Base-by-base conservation (phyloP, 352 stramenopile genomes). In the Globisporangium sylvaticum region DNA sequence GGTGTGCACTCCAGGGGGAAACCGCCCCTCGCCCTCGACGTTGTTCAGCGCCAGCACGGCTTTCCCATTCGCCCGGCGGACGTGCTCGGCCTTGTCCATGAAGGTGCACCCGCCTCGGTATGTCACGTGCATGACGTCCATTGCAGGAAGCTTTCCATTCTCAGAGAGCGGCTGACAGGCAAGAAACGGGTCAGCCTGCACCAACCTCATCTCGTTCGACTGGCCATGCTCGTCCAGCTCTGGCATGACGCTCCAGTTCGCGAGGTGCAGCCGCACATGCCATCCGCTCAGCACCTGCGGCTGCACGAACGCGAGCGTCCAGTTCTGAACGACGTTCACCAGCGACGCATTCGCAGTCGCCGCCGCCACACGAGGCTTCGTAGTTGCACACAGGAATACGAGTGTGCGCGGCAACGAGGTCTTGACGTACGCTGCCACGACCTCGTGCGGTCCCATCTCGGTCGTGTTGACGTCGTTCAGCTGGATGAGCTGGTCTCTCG, bases 391-490 rank as follows among this genome's bases (percentile, higher is more conserved):
- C 22, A 79, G 58, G 25, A 91, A 91, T 29, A 91, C 77, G 31
- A 91, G 67, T 7, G 74, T 83, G 1, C 82, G 78, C 1, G 82
- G 80, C 31, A 75, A 57, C n/a, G 68, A 48, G 0, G 71, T 78
- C 34, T 71, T 62, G 9, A 85, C 32, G 68, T 90, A 92, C 37
- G 70, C 66, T n/a, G 80, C 64, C 15, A 89, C 82, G 29, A 86
- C 81, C 48, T 89, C 61, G 31, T 79, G 59, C 0, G 82, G 81
- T 0, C 65, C 78, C 74, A 92, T 85, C 31, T 64, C 70, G 0
- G 79, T 79, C 20, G 79, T 88, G 59, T 92, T 81, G 24, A 88
- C 63, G n/a, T 83, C 80, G 48, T 92, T 92, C 18, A 92, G 65
- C 46, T 71, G 69, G 32, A 92, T 81, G 24, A 92, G 67, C 34